A percentile compares a stretch with the other conserved stretches of the same genome.
Conservation (phyloP, 257 asterid species). For the Solanum appendiculatum region DNA sequence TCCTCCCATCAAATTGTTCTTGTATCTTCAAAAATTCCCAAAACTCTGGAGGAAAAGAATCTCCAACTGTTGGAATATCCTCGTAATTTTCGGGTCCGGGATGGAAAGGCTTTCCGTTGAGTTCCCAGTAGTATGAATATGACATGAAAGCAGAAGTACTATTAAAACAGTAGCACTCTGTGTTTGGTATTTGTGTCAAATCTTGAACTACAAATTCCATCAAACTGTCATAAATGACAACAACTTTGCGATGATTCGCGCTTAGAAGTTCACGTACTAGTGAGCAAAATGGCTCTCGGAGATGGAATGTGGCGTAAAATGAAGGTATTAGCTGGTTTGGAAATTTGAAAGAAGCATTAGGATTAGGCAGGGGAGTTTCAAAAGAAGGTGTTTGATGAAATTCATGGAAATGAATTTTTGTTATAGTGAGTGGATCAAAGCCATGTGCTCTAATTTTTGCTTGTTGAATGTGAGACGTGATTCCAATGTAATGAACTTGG, state of each 20-base stretch:
- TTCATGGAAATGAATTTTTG: slow-evolving; percentile 41
- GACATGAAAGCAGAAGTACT: slow-evolving; percentile 35
- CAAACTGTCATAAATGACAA: slow-evolving; percentile 30
- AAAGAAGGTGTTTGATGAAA: slow-evolving; percentile 4
- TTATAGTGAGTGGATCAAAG: slow-evolving; percentile 18
- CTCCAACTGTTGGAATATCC: slow-evolving; percentile 21
- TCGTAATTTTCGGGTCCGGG: slow-evolving; percentile 16
- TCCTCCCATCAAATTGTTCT: neutral
- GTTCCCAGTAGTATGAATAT: slow-evolving; percentile 41
- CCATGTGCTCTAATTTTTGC: slow-evolving; percentile 42
- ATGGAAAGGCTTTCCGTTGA: slow-evolving; percentile 26
- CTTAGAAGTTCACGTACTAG: slow-evolving; percentile 10
- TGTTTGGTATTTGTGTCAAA: slow-evolving; percentile 15
- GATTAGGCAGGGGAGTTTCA: slow-evolving; percentile 18
- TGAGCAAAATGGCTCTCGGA: slow-evolving; percentile 26
- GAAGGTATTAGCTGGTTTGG: slow-evolving; percentile 34
- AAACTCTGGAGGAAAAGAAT: slow-evolving; percentile 41
- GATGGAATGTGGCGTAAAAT: slow-evolving; percentile 17
- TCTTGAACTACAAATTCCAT: slow-evolving; percentile 47
- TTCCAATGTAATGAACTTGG: slow-evolving; percentile 35
- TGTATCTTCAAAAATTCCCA: slow-evolving; percentile 6
- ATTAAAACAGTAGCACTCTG: slow-evolving; percentile 37
- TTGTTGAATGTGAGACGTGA: slow-evolving; percentile 46
- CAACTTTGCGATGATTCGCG: slow-evolving; percentile 11
- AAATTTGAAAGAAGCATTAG: slow-evolving; percentile 7